Percentiles rank a stretch among this genome's conserved stretches.
Conservation (phyloP, 2,329 filamentous ascomycete genomes). For the Fusarium sp. region DNA sequence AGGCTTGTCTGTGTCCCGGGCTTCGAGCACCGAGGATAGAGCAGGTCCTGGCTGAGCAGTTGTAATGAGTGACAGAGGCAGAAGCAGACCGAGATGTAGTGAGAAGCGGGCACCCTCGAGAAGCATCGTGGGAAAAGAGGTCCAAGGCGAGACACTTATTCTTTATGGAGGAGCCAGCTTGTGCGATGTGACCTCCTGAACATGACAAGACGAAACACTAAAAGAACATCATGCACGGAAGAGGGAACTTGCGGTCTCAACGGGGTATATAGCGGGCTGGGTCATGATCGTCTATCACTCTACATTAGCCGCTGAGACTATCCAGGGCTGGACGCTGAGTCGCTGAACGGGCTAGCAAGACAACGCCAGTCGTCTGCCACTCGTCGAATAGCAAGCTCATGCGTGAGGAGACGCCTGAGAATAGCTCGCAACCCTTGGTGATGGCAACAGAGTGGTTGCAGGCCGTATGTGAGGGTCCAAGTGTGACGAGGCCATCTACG, state of each 20-base stretch:
- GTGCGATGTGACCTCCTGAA: slow-evolving; percentile 59
- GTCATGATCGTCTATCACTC: slow-evolving; percentile 62
- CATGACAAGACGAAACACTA: slow-evolving; percentile 63
- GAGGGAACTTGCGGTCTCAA: slow-evolving; percentile 58
- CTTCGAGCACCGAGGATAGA: slow-evolving; percentile 42
- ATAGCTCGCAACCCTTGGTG: slow-evolving; percentile 53
- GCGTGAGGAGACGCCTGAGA: slow-evolving; percentile 53
- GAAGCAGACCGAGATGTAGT: slow-evolving; percentile 49
- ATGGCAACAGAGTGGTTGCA: slow-evolving; percentile 49
- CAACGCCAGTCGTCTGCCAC: slow-evolving; percentile 33
- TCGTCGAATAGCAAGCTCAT: slow-evolving; percentile 52
- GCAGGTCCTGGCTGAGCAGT: slow-evolving; percentile 50
- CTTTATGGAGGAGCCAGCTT: slow-evolving; percentile 51
- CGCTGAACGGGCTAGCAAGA: slow-evolving; percentile 48
- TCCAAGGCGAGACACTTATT: slow-evolving; percentile 45
- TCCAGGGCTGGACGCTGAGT: slow-evolving; percentile 58
- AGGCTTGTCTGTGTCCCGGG: slow-evolving; percentile 66
- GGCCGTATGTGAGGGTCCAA: slow-evolving; percentile 40
- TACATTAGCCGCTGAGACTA: slow-evolving; percentile 56
- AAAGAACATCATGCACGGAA: slow-evolving; percentile 60
- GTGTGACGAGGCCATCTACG: slow-evolving; percentile 42
- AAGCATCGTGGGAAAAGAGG: slow-evolving; percentile 57
- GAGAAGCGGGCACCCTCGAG: slow-evolving; percentile 42
- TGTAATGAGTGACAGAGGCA: slow-evolving; percentile 47
- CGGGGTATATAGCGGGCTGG: slow-evolving; percentile 69